These are phyloP conservation scores for Evernia prunastri DNA, from an alignment of 495 filamentous ascomycete genomes.

Conservation along the genomic window DNA sequence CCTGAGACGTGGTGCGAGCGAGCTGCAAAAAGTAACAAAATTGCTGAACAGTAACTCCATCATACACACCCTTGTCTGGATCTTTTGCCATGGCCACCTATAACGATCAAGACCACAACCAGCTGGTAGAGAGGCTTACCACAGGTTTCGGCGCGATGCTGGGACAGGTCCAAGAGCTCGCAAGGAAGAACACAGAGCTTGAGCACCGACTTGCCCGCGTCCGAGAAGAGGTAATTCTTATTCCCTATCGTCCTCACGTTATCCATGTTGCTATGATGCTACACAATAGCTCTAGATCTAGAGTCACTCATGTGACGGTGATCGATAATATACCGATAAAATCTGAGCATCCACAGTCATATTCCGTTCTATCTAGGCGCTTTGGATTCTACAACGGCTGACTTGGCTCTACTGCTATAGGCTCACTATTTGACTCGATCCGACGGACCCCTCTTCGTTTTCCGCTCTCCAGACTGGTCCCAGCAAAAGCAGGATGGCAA, in stretches of 20 bases:
- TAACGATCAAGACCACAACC: not conserved
- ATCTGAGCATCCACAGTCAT: constrained; percentile 12
- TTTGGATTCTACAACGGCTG: not conserved
- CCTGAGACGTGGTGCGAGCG: too few relatives aligned
- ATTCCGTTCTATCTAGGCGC: not conserved
- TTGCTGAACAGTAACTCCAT: not conserved
- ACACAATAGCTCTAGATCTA: constrained; percentile 56
- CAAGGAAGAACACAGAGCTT: constrained; percentile 39
- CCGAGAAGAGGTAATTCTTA: constrained; percentile 41
- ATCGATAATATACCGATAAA: constrained; percentile 40
- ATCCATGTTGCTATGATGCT: constrained; percentile 42
- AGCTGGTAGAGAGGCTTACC: constrained; percentile 35
- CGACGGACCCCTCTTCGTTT: not conserved
- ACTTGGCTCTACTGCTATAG: not conserved
- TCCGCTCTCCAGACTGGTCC: not conserved
- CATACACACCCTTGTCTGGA: not conserved
- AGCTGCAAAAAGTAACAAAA: too few relatives aligned
- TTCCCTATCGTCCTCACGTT: constrained; percentile 13
- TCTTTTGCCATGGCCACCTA: not conserved
- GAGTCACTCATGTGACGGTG: constrained; percentile 44
- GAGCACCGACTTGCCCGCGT: constrained; percentile 39
- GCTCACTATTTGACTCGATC: constrained; percentile 2
- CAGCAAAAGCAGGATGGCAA: constrained; percentile 2
- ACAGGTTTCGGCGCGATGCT: constrained; percentile 46
- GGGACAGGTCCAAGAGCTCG: constrained; percentile 43